Evolutionary conservation across 164 flowering plant species (phyloP).

Genomic region (Dillenia turbinata): DNA sequence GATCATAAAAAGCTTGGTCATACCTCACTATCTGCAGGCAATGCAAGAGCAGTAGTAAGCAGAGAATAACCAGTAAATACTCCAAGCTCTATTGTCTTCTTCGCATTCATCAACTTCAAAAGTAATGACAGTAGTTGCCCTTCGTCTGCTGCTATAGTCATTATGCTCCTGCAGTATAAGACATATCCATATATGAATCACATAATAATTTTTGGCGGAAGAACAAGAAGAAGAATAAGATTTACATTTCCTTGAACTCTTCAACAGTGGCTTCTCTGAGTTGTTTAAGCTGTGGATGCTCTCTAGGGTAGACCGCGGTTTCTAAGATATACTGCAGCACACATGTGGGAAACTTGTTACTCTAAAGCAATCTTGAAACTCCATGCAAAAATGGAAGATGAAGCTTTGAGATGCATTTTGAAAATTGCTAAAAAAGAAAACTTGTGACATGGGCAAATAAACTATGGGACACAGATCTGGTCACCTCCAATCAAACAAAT

Average conservation of each 20-base stretch:
- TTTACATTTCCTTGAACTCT: conserved; percentile 14
- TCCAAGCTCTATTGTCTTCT: conserved; percentile 47
- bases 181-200: no score
- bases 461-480: no score
- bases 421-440: no score
- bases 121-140: conserved; percentile 40
- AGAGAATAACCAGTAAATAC: conserved; percentile 68
- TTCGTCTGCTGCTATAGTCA: conserved; percentile 42
- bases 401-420: no score
- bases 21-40: conserved; percentile 43
- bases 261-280: conserved; percentile 29
- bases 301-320: conserved; percentile 35
- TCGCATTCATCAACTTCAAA: conserved; percentile 43
- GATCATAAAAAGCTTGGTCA: no score
- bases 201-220: no score
- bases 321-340: conserved; percentile 28
- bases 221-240: no score
- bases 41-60: conserved; percentile 45
- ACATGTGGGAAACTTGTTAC: background rate
- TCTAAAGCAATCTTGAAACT: no score
- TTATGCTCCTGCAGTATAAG: conserved; percentile 26
- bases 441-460: no score
- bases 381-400: no score
- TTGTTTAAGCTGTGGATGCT: conserved; percentile 38
- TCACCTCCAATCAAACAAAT: no score